Evolutionary conservation across 495 filamentous ascomycete species (phyloP), one percentile per base, ranked within the genome.

Genomic region (Aspergillus egyptiacus): DNA sequence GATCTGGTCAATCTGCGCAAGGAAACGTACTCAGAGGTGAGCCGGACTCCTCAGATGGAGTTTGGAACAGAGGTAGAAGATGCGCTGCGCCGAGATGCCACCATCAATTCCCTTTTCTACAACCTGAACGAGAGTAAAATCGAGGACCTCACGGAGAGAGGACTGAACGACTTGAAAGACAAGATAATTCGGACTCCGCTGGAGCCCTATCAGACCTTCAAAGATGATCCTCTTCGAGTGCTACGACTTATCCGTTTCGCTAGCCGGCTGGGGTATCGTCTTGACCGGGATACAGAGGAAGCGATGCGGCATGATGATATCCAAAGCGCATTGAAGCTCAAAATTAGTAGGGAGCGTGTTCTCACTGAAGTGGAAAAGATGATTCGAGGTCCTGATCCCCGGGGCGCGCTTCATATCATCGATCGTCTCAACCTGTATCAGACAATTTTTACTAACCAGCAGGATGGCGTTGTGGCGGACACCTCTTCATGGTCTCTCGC

Each of bases 71-170:
- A 91, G 9, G 77, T 84, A 51, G 89, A 98, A 63, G 93, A 98
- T 64, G 91, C 94, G 5, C 50, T 90, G 48, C 81, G 93, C 19
- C 79, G 93, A 40, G 93, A 98, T 72, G 89, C 94, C 9, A 96
- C 90, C 2, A 78, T 98, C 49, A 98, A 98, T 61, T 91, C 93
- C 19, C 74, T 98, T 41, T 98, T 98, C 68, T 98, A 95, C 63
- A 97, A 97, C 53, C 71, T 98, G 7, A 83, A 91, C 43, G 70
- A 80, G 15, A 70, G 64, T 3, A 55, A 72, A 43, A 78, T 97
- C 9, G 93, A 98, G 63, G 93, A 98, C 63, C 85, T 91, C 44
- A 91, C 87, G 0, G 78, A 77, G 11, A 68, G 63, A 32, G 93
- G 93, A 0, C 63, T 95, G 14, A 58, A 75, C 0, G 93, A 97